Conservation (phyloP, 2,329 filamentous ascomycete genomes). For the Alternaria triticimaculans region DNA sequence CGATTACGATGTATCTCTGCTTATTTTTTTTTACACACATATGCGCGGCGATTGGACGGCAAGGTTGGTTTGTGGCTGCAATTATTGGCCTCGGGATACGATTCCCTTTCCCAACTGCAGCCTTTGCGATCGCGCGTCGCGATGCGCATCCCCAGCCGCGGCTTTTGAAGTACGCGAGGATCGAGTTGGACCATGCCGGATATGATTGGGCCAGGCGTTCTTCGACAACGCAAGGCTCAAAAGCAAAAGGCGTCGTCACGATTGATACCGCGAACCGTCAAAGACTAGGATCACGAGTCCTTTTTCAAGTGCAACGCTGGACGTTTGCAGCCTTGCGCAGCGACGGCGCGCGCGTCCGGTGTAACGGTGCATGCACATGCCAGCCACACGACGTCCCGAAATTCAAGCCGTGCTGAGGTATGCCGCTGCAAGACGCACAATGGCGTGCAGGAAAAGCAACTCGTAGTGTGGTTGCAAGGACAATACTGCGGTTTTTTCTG, state of each 20-base stretch:
- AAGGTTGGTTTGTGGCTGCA: background rate
- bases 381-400: background rate
- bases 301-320: background rate
- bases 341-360: background rate
- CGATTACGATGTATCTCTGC: background rate
- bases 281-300: background rate
- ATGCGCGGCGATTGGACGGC: background rate
- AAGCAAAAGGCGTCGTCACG: conserved; percentile 3
- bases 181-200: background rate
- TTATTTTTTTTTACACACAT: background rate
- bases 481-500: background rate
- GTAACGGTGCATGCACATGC: background rate
- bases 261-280: background rate
- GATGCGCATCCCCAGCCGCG: background rate
- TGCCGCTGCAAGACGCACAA: conserved; percentile 2
- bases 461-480: background rate
- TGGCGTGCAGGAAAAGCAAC: conserved; percentile 6
- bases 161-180: background rate
- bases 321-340: conserved; percentile 4
- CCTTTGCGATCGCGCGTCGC: background rate
- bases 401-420: background rate
- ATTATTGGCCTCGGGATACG: background rate
- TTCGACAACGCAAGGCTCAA: background rate
- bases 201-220: conserved; percentile 5
- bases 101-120: background rate